phyloP scores from a whole-genome alignment of 2,329 filamentous ascomycete genomes.

The Fusarium sp. region DNA sequence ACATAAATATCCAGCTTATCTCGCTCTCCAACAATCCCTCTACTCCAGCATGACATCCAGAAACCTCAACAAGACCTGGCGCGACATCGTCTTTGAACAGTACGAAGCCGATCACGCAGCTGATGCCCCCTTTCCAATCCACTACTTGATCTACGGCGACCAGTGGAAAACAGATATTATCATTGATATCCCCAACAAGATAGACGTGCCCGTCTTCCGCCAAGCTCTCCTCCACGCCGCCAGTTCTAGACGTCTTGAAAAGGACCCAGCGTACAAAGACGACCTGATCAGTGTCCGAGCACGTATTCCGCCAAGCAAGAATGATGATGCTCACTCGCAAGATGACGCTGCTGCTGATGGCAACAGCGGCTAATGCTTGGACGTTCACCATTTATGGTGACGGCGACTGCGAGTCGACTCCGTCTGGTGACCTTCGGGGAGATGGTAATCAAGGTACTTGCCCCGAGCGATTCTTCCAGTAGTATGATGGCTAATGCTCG shows the following conservation, averaged over 20 bases:
- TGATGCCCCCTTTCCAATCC: conserved; percentile 36
- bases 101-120: conserved; percentile 28
- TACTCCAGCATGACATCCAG: conserved; percentile 17
- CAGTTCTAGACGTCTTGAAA: neutral
- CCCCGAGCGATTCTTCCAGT: neutral
- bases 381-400: neutral
- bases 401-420: neutral
- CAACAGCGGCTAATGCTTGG: neutral
- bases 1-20: neutral
- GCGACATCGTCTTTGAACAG: conserved; percentile 18
- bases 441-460: neutral
- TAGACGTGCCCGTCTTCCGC: neutral
- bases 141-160: conserved; percentile 29
- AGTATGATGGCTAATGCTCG: neutral
- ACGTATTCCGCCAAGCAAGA: neutral
- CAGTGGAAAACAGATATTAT: conserved; percentile 11
- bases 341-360: neutral
- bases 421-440: neutral
- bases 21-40: neutral
- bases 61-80: conserved; percentile 29
- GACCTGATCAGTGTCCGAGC: neutral
- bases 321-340: neutral
- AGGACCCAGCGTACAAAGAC: neutral
- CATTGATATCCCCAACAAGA: neutral
- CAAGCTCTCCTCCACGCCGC: neutral